These are phyloP conservation scores for Eucalyptus polyanthemos DNA, from an alignment of 345 rosid genomes.

Conservation along the genomic window DNA sequence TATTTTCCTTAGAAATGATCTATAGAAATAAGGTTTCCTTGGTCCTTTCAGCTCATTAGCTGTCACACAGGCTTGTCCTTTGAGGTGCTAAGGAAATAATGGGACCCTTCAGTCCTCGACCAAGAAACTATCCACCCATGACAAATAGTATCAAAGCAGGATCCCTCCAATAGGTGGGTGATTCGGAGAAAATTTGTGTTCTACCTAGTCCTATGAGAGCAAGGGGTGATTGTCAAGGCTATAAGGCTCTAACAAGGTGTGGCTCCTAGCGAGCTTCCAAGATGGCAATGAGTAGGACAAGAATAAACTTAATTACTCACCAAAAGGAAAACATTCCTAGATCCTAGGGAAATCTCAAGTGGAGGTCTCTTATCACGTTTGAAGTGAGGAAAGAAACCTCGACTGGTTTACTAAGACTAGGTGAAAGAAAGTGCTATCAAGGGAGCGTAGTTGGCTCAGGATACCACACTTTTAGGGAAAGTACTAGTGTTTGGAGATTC, in stretches of 20 bases:
- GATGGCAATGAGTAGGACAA: background rate
- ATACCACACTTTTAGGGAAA: background rate
- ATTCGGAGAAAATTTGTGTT: background rate
- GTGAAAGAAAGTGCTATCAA: background rate
- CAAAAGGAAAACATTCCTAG: background rate
- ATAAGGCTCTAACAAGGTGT: background rate
- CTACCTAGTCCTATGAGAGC: background rate
- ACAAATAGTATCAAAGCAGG: background rate
- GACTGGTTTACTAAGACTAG: background rate
- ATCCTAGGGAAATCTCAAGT: background rate
- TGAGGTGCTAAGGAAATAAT: no score
- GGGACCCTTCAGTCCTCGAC: background rate
- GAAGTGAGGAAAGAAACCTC: background rate
- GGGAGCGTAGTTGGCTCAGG: background rate
- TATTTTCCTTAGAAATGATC: background rate
- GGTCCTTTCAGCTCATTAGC: background rate
- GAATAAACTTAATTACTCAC: background rate
- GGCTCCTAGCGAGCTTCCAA: background rate
- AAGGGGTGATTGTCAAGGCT: background rate
- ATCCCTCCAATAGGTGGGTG: background rate
- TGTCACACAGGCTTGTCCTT: background rate
- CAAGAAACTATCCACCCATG: background rate
- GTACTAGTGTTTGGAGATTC: background rate
- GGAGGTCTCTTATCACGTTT: background rate
- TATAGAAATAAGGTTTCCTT: background rate